Conservation (phyloP, 2,329 filamentous ascomycete species). For the Stromatinia cepivora region DNA sequence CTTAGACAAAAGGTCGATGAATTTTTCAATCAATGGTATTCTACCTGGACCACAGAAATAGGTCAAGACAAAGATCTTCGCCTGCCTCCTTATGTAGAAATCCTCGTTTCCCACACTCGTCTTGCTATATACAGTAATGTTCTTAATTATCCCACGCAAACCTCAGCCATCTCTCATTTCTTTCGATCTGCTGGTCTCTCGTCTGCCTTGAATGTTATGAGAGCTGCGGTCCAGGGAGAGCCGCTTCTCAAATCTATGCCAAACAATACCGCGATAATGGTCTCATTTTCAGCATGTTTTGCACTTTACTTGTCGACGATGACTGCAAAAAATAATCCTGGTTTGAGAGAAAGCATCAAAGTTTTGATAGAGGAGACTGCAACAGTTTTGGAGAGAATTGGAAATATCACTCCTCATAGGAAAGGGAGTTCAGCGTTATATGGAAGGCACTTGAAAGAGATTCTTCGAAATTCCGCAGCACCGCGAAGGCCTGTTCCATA, state of each 20-base stretch:
- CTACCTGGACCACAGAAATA: constrained; percentile 60
- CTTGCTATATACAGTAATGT: constrained; percentile 74
- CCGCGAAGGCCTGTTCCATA: constrained; percentile 25
- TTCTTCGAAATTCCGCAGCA: constrained; percentile 30
- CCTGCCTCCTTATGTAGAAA: constrained; percentile 73
- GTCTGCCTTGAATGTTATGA: constrained; percentile 72
- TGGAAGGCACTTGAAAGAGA: constrained; percentile 54
- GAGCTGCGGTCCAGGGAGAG: constrained; percentile 72
- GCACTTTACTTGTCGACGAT: constrained; percentile 64
- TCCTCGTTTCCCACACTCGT: constrained; percentile 70
- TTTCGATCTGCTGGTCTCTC: constrained; percentile 72
- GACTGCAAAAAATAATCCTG: constrained; percentile 54
- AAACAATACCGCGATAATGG: constrained; percentile 78
- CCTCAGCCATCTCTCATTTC: constrained; percentile 68
- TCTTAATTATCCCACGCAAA: constrained; percentile 72
- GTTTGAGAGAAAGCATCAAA: constrained; percentile 62
- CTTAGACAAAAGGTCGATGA: constrained; percentile 62
- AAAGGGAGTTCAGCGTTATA: constrained; percentile 65
- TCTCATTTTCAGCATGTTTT: constrained; percentile 73
- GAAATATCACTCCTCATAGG: constrained; percentile 63
- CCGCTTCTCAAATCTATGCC: constrained; percentile 71
- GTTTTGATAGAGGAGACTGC: constrained; percentile 68
- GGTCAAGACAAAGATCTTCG: constrained; percentile 54
- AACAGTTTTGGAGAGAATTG: constrained; percentile 67
- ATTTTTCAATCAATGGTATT: constrained; percentile 66